Base-by-base conservation (phyloP, 108 stramenopile species). In the Epipyxis sp. region DNA sequence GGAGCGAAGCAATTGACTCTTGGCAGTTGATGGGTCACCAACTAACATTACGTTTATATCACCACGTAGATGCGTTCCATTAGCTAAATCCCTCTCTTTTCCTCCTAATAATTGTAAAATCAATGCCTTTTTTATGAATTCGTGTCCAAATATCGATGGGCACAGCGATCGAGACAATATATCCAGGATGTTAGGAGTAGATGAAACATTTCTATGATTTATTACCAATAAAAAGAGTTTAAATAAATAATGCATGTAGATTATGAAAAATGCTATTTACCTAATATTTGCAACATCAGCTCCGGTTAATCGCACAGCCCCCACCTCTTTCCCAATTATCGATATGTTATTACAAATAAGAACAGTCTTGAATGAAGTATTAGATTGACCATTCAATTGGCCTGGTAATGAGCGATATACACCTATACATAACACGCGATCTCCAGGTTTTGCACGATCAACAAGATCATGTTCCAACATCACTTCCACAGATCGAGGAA, bases 21-120 rank as follows among this genome's bases (percentile, higher is more conserved):
- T 99, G 59, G 97, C 98, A n/a, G 97, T 98, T 32, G 93, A 94
- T 0, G 98, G 98, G 89, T 99, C 98, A 3, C 98, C 98, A 43
- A 99, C 98, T 95, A 99, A 96, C 62, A 99, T 88, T 77, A 99
- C 90, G 82, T 99, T 99, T 76, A 99, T 97, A 81, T 99, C 98
- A 59, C 98, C 98, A 80, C 98, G 91, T 62, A 98, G 83, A 83
- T 95, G 94, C 32, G 96, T 97, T 1, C 98, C 98, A 82, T 97
- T 99, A 37, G 88, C 91, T 59, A 99, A 88, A 78, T 95, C 97
- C 68, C 96, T 95, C 78, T 98, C 98, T 61, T 86, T 87, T 10
- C 98, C 98, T 37, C 93, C 91, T 0, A 96, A 78, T 20, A 95
- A 83, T 80, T 98, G 95, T 35, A 99, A 79, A 1, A 92, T 90